Conservation (phyloP, 139 green algal species). For the Chlorella sorokiniana region DNA sequence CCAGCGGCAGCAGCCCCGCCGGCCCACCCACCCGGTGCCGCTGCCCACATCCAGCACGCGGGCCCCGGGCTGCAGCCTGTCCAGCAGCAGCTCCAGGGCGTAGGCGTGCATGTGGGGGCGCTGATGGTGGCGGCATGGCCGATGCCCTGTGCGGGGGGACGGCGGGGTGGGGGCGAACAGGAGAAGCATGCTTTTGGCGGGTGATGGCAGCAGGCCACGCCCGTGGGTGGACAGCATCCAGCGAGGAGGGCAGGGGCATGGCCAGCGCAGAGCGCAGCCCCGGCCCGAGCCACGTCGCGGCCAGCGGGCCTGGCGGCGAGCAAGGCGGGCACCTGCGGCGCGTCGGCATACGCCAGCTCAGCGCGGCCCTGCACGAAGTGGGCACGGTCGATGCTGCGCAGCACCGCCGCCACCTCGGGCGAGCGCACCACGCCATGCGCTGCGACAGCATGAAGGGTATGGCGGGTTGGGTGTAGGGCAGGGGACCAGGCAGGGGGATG, state of each 20-base stretch:
- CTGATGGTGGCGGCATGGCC: conserved; percentile 73
- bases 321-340: neutral
- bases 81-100: conserved; percentile 77
- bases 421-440: neutral
- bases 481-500: too few relatives aligned
- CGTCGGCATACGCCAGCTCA: neutral
- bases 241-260: too few relatives aligned
- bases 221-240: too few relatives aligned
- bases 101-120: conserved; percentile 93
- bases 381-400: conserved; percentile 9
- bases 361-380: neutral
- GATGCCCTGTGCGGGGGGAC: neutral
- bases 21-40: conserved; percentile 45
- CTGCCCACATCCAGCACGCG: conserved; percentile 86
- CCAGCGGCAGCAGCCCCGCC: neutral
- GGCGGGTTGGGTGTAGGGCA: neutral
- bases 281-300: too few relatives aligned
- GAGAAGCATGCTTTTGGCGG: too few relatives aligned
- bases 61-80: conserved; percentile 65
- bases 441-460: neutral
- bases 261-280: too few relatives aligned
- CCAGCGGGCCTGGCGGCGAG: too few relatives aligned
- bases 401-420: conserved; percentile 18
- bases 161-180: neutral
- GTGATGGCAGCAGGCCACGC: too few relatives aligned